These are phyloP conservation scores for Physcomitrellopsis africana DNA, from an alignment of 225 moss, liverwort and hornwort genomes.

Conservation along the genomic window DNA sequence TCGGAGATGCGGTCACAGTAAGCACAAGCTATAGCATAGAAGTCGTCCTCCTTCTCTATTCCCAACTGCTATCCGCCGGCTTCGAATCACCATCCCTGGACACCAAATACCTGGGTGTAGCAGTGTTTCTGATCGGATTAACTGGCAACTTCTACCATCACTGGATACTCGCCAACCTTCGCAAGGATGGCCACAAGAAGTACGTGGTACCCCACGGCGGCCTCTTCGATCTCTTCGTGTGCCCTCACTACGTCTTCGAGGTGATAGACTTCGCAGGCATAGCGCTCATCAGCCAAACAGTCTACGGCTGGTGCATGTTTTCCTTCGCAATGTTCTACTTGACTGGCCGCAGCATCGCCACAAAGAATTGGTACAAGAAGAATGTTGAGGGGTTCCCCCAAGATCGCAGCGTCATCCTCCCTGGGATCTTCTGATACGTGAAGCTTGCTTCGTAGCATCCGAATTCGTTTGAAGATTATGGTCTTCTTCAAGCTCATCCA, in stretches of 20 bases:
- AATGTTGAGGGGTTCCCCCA: constrained; percentile 41
- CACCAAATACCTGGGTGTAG: constrained; percentile 26
- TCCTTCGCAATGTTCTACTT: constrained; percentile 38
- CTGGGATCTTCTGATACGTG: constrained; percentile 17
- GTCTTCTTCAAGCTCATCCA: too few relatives aligned
- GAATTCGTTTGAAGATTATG: neutral
- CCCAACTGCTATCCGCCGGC: constrained; percentile 27
- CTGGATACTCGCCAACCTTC: constrained; percentile 43
- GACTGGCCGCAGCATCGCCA: constrained; percentile 23
- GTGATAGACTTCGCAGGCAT: constrained; percentile 47
- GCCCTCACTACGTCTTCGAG: constrained; percentile 65
- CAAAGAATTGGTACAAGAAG: constrained; percentile 54
- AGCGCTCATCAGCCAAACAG: constrained; percentile 57
- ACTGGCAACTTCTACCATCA: constrained; percentile 31
- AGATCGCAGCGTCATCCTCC: constrained; percentile 29
- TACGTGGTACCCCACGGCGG: constrained; percentile 58
- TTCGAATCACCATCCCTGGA: constrained; percentile 23
- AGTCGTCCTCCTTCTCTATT: constrained; percentile 11
- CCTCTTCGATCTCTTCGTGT: constrained; percentile 49
- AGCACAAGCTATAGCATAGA: neutral
- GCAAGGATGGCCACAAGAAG: constrained; percentile 48
- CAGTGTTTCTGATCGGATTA: constrained; percentile 27
- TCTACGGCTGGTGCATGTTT: constrained; percentile 15
- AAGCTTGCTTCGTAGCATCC: neutral
- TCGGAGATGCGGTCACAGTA: neutral